phyloP scores from a whole-genome alignment of 1,284 basidiomycete species.

The Anthracocystis setariae region DNA sequence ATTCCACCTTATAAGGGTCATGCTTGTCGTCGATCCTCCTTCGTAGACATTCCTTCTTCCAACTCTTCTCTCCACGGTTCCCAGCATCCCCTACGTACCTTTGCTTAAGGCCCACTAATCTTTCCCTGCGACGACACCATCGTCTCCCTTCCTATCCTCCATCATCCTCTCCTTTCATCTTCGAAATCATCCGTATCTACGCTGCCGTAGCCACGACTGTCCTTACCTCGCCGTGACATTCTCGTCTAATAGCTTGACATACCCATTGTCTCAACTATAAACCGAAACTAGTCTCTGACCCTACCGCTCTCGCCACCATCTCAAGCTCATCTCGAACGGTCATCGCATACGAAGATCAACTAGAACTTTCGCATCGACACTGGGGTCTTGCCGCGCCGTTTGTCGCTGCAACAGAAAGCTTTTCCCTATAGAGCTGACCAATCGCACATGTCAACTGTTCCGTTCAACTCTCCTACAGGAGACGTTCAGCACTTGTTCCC shows the following conservation, averaged over 20 bases:
- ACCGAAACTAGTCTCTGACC: conserved; percentile 5
- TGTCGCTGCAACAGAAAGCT: not conserved
- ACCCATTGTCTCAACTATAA: not conserved
- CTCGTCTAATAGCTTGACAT: conserved; percentile 9
- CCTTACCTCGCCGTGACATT: conserved; percentile 10
- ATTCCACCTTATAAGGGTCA: conserved; percentile 37
- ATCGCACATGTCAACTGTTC: conserved; percentile 43
- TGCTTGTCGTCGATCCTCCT: conserved; percentile 36
- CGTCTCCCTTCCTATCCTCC: not conserved
- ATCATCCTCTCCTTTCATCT: not conserved
- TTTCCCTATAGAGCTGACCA: not conserved
- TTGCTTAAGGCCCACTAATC: no score
- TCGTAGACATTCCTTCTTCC: conserved; percentile 1
- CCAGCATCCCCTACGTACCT: conserved; percentile 1
- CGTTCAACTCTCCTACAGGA: conserved; percentile 39
- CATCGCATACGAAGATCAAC: not conserved
- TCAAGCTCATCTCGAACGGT: conserved; percentile 4
- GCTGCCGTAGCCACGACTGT: conserved; percentile 1
- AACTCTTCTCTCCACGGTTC: not conserved
- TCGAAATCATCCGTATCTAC: not conserved
- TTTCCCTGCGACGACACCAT: no score
- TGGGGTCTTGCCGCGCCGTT: conserved; percentile 1
- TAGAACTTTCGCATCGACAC: conserved; percentile 5
- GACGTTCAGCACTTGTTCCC: conserved; percentile 39
- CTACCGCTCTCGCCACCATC: not conserved